Percentiles rank a stretch among this genome's conserved stretches.
Conservation (phyloP, 495 filamentous ascomycete species). For the Aspergillus bertholletiae region DNA sequence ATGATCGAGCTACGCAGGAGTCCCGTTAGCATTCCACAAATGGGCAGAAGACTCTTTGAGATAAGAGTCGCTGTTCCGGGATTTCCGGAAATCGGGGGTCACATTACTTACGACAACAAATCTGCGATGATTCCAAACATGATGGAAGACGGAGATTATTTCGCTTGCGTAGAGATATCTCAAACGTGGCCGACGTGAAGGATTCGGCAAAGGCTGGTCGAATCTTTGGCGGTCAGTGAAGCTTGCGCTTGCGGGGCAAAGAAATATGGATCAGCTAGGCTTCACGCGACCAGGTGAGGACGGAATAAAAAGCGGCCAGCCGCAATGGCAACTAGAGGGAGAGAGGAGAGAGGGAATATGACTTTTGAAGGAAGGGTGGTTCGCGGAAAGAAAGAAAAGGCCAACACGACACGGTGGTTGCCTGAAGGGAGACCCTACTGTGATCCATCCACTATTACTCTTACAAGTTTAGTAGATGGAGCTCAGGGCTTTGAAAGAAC, state of each 20-base stretch:
- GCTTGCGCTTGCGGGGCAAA: slow-evolving; percentile 18
- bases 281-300: slow-evolving; percentile 9
- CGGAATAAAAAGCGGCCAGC: slow-evolving; percentile 11
- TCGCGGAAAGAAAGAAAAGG: not conserved
- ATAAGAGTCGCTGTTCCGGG: not conserved
- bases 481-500: no score
- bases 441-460: slow-evolving; percentile 1
- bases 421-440: not conserved
- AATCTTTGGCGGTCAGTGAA: slow-evolving; percentile 1
- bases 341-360: not conserved
- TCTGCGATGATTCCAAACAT: slow-evolving; percentile 85
- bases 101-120: slow-evolving; percentile 65
- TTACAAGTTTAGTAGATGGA: not conserved
- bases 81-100: not conserved
- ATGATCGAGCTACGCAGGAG: slow-evolving; percentile 57
- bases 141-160: slow-evolving; percentile 12
- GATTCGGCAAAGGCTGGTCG: not conserved
- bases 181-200: not conserved
- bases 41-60: slow-evolving; percentile 34
- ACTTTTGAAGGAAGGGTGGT: not conserved
- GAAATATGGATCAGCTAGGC: slow-evolving; percentile 6
- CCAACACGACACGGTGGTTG: not conserved
- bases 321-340: not conserved
- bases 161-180: not conserved
- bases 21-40: slow-evolving; percentile 13